Evolutionary conservation across 345 rosid genomes (phyloP).

Genomic region (Sisymbrium altissimum): DNA sequence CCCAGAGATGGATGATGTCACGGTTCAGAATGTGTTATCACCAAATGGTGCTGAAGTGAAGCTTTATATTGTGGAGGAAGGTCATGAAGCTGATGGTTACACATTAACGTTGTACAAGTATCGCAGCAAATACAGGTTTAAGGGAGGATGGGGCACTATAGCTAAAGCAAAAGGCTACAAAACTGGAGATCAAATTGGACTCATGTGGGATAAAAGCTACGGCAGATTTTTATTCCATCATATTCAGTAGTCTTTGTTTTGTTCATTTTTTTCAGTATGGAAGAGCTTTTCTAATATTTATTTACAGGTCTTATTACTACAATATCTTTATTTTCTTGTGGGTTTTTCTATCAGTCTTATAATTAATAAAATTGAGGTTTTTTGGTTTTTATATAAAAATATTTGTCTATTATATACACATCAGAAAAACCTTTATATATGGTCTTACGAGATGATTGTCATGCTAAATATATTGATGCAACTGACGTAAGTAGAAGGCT

Average conservation of each 20-base stretch:
- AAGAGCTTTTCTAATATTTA: too few species aligned
- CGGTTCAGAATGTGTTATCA: background rate
- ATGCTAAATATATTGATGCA: too few species aligned
- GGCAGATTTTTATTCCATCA: background rate
- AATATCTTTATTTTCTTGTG: too few species aligned
- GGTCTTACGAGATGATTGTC: too few species aligned
- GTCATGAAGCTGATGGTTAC: background rate
- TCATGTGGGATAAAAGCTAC: background rate
- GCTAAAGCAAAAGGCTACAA: background rate
- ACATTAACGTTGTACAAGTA: background rate
- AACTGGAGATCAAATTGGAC: background rate
- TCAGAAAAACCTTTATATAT: too few species aligned
- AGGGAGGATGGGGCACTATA: background rate
- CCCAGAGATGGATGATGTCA: background rate
- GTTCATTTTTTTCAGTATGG: background rate
- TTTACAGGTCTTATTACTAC: too few species aligned
- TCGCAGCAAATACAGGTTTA: background rate
- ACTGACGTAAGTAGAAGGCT: too few species aligned
- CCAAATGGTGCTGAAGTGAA: background rate
- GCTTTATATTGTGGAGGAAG: background rate
- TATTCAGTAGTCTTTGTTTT: background rate
- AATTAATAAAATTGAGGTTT: too few species aligned
- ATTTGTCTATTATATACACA: too few species aligned
- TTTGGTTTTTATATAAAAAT: too few species aligned
- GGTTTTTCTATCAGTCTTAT: too few species aligned